Base-by-base conservation (phyloP, 345 rosid genomes). In the Camelina neglecta region DNA sequence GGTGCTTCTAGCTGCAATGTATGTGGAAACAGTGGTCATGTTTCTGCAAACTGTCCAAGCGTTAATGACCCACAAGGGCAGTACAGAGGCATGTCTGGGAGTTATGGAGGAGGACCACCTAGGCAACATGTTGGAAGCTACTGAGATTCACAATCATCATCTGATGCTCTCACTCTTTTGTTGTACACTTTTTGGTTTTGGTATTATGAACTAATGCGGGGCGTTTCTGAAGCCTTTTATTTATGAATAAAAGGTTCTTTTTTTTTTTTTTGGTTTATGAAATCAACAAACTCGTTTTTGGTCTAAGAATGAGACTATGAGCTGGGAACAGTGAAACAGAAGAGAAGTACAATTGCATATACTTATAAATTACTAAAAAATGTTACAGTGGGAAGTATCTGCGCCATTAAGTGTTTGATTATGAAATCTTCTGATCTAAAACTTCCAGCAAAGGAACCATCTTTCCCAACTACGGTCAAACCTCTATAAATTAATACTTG, bases 1-100 rank as follows among this genome's bases (percentile, higher is more conserved):
- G 60, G 18, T 62, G 66, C 11, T 61, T 1, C 54, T 8, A 41
- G 57, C 67, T 90, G 96, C 65, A 80, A 60, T 74, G 80, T 84
- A 47, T 90, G 93, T n/a, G 95, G 97, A 15, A 78, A 66, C 48
- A 75, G 77, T 13, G 85, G 95, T 61, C 98, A 89, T 73, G 81
- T 42, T 80, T 78, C 92, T 1, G 54, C 76, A 24, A 86, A 88
- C 62, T 93, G 95, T 67, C 93, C 96, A 9, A 89, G 86, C 57
- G 67, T 78, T 54, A 80, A 83, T 70, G 81, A 77, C 58, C 85
- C 85, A 0, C 86, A 85, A 8, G 80, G 64, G 48, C 86, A 83
- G 50, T 61, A 78, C 48, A 45, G 71, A 45, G 76, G 55, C 15
- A 2, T 63, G 11, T 12, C 63, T 72, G 89, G 60, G 81, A 76